Evolutionary conservation across 495 filamentous ascomycete genomes (phyloP).

Genomic region (Cenococcum geophilum): DNA sequence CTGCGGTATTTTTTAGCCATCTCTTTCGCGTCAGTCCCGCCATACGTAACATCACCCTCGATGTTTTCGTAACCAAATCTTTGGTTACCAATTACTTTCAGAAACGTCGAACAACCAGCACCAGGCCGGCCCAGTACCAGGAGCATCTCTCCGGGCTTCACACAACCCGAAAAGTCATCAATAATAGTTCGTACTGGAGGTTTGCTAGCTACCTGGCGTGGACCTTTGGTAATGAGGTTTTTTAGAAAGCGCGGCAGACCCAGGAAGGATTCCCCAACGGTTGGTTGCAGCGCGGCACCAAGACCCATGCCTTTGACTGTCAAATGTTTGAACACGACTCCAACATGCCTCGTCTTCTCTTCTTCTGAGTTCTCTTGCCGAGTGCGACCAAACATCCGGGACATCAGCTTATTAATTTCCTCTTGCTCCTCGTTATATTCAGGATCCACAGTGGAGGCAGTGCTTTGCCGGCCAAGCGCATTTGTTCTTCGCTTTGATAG

Average conservation of each 20-base stretch:
- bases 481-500: constrained; percentile 48
- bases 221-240: constrained; percentile 46
- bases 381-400: constrained; percentile 58
- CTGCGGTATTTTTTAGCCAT: constrained; percentile 63
- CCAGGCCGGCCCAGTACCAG: constrained; percentile 69
- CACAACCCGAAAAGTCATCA: constrained; percentile 53
- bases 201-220: constrained; percentile 40
- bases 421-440: constrained; percentile 47
- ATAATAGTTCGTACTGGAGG: constrained; percentile 56
- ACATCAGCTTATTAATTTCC: constrained; percentile 55
- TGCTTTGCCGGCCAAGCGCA: constrained; percentile 20
- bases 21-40: constrained; percentile 51
- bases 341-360: constrained; percentile 48
- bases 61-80: constrained; percentile 57
- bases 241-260: constrained; percentile 44
- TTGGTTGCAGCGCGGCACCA: constrained; percentile 61
- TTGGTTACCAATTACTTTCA: constrained; percentile 65
- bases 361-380: constrained; percentile 59
- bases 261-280: constrained; percentile 58
- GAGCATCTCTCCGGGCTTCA: constrained; percentile 48
- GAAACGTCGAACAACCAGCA: constrained; percentile 64
- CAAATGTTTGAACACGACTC: constrained; percentile 38
- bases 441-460: constrained; percentile 28
- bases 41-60: constrained; percentile 58
- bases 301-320: constrained; percentile 63